Evolutionary conservation across 495 filamentous ascomycete species (phyloP).

Genomic region (Glonium stellatum): DNA sequence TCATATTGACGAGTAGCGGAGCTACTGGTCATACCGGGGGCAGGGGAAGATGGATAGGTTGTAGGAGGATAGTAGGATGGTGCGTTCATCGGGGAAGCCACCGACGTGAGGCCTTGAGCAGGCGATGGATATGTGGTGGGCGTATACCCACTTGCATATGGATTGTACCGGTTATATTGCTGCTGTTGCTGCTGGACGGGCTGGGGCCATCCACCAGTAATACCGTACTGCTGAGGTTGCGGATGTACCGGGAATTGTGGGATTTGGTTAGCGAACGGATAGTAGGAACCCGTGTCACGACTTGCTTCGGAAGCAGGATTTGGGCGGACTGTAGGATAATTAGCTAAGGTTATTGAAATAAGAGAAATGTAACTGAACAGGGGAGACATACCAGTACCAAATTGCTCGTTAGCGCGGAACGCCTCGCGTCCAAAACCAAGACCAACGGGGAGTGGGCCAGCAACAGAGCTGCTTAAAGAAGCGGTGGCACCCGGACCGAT

Average conservation of each 20-base stretch:
- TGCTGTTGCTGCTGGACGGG: constrained; percentile 1
- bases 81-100: background rate
- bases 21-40: background rate
- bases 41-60: background rate
- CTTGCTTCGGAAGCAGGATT: background rate
- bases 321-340: background rate
- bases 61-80: background rate
- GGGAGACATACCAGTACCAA: background rate
- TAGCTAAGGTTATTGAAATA: background rate
- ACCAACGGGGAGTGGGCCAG: background rate
- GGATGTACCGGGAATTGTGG: background rate
- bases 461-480: constrained; percentile 4
- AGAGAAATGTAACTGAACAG: background rate
- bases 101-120: background rate
- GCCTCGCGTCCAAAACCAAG: background rate
- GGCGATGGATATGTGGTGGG: constrained; percentile 17
- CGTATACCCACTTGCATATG: constrained; percentile 12
- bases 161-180: background rate
- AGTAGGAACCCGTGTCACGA: constrained; percentile 5
- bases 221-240: constrained; percentile 1
- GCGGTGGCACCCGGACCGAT: constrained; percentile 53
- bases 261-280: constrained; percentile 16
- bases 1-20: too few relatives aligned
- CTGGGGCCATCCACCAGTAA: background rate
- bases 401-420: background rate